Evolutionary conservation across 805 yeast species (phyloP).

Genomic region (Spathaspora girioi): DNA sequence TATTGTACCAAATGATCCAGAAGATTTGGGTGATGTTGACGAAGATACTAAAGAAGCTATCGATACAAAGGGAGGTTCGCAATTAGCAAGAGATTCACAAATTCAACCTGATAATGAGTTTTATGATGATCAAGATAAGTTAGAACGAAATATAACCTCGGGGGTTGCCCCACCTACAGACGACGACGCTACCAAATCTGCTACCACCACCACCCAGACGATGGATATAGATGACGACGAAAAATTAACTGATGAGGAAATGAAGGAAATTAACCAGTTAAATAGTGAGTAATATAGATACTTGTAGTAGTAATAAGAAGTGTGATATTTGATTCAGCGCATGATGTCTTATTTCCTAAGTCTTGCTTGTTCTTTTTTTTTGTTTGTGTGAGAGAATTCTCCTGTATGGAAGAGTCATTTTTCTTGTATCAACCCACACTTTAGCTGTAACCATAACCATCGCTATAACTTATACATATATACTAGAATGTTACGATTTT

Average conservation of each 20-base stretch:
- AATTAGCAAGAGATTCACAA: conserved; percentile 72
- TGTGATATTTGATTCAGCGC: background rate
- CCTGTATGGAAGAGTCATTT: too few species aligned
- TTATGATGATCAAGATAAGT: conserved; percentile 61
- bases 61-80: conserved; percentile 90
- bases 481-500: background rate
- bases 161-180: background rate
- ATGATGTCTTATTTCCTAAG: background rate
- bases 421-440: background rate
- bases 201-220: background rate
- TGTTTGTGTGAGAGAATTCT: too few species aligned
- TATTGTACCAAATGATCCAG: conserved; percentile 83
- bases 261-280: conserved; percentile 34
- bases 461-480: background rate
- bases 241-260: conserved; percentile 33
- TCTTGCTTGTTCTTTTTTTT: background rate
- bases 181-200: background rate
- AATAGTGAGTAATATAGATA: conserved; percentile 7
- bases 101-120: conserved; percentile 75
- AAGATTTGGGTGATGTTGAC: conserved; percentile 80
- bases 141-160: conserved; percentile 23
- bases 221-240: background rate
- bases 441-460: background rate
- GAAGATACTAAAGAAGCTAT: conserved; percentile 77
- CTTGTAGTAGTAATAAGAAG: background rate